phyloP scores from a whole-genome alignment of 1,284 basidiomycete genomes.

The Ceratobasidium sp. region DNA sequence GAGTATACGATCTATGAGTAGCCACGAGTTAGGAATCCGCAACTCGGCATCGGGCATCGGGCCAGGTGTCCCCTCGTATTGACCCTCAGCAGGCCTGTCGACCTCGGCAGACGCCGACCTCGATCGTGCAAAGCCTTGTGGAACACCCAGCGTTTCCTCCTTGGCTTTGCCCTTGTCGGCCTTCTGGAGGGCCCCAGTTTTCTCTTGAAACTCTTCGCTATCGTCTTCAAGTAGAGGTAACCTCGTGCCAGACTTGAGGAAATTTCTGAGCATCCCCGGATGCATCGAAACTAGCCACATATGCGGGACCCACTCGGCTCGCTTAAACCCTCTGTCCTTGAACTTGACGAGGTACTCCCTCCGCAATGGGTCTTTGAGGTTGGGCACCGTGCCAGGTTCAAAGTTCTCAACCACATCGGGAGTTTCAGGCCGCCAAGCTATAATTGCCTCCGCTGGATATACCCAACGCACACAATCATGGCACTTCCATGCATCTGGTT shows the following conservation, averaged over 20 bases:
- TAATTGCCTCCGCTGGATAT: conserved; percentile 80
- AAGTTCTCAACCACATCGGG: conserved; percentile 63
- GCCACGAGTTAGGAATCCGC: conserved; percentile 76
- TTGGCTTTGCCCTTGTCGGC: conserved; percentile 16
- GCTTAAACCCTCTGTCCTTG: conserved; percentile 75
- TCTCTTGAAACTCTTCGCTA: conserved; percentile 36
- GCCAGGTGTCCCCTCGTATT: conserved; percentile 47
- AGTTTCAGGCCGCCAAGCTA: conserved; percentile 88
- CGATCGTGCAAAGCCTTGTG: conserved; percentile 23
- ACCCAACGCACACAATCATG: conserved; percentile 78
- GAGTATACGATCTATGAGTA: conserved; percentile 80
- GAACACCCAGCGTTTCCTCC: background rate
- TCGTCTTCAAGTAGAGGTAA: conserved; percentile 34
- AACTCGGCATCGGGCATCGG: conserved; percentile 67
- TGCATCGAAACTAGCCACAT: conserved; percentile 80
- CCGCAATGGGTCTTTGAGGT: conserved; percentile 69
- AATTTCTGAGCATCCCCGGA: conserved; percentile 72
- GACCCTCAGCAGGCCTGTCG: conserved; percentile 46
- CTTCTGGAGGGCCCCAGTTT: conserved; percentile 1
- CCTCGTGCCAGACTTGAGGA: conserved; percentile 68
- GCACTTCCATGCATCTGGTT: conserved; percentile 69
- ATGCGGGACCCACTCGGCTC: conserved; percentile 85
- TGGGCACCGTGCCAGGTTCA: conserved; percentile 55
- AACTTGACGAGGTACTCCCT: conserved; percentile 93
- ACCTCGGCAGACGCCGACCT: conserved; percentile 27